Base-by-base conservation (phyloP, 2,329 filamentous ascomycete species). In the Lojkania enalia region DNA sequence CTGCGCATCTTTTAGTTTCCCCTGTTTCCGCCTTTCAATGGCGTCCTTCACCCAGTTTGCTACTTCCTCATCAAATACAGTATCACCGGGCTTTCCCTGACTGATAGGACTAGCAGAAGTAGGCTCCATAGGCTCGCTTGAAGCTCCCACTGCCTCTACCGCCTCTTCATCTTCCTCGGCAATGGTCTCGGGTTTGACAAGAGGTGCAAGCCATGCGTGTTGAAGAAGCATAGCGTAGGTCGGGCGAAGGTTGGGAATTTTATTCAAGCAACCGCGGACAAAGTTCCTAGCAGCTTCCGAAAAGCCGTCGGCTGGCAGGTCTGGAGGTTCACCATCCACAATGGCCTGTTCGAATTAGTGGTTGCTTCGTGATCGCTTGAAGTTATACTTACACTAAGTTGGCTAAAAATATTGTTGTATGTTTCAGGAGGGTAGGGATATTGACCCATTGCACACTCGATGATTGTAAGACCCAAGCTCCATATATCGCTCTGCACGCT, bases 401-500 rank as follows among this genome's bases (percentile, higher is more conserved):
- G 94, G 62, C 90, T 95, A 77, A 99, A 97, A 57, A 99, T 99
- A 64, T 96, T 97, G 67, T 92, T 94, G 55, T 95, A 97, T 1
- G 95, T 94, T 70, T 99, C 94, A 0, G 94, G 92, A 3, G 94
- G 92, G 62, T 99, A 99, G 1, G 94, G 94, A 69, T 99, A 99
- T 58, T 86, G 82, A 35, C 94, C 94, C 77, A 95, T 84, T 18
- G 92, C 92, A 69, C 92, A 97, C 71, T 99, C 94, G 58, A 99
- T 95, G 53, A 99, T 87, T 20, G 90, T 95, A 64, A 99, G 71
- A 13, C 94, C 94, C 57, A 99, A 73, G 70, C 90, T 96, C 94
- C 94, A 99, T 48, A 99, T 92, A 66, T 99, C 94, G 66, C 90
- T 96, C 72, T 97, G 94, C 29, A 99, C 94, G 67, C 89, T 95